Conservation (phyloP, 129 eudicot species). For the Ambrosia trifida region DNA sequence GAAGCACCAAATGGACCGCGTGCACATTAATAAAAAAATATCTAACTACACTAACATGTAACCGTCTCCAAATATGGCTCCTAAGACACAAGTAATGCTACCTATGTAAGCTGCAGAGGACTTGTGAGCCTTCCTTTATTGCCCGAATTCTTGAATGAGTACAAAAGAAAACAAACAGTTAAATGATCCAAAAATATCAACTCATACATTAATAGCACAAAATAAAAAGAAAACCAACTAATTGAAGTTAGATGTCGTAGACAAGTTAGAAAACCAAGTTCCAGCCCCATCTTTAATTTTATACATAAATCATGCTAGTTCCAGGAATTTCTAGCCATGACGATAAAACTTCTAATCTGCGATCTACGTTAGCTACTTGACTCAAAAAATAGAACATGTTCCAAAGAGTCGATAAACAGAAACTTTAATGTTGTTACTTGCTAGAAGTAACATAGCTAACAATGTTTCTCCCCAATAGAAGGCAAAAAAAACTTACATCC, state of each 20-base stretch:
- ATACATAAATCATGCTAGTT: neutral
- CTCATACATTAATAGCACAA: neutral
- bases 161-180: constrained; percentile 37
- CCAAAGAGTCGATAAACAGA: neutral
- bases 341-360: neutral
- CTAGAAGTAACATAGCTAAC: neutral
- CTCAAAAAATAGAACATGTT: neutral
- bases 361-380: neutral
- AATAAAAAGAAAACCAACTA: constrained; percentile 13
- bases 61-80: constrained; percentile 26
- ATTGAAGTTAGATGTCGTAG: constrained; percentile 2
- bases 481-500: neutral
- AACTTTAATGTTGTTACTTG: neutral
- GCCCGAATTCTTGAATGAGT: constrained; percentile 40
- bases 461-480: neutral
- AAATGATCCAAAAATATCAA: constrained; percentile 24
- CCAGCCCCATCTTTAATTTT: neutral
- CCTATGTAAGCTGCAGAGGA: constrained; percentile 33
- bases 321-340: neutral
- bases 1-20: constrained; percentile 22
- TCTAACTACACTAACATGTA: constrained; percentile 22
- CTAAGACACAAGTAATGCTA: constrained; percentile 33
- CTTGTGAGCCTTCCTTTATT: constrained; percentile 31
- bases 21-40: constrained; percentile 21
- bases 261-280: constrained; percentile 25